Evolutionary conservation across 2,329 filamentous ascomycete species (phyloP), one percentile per base, ranked within the genome.

Genomic region (Ophiocordyceps australis): DNA sequence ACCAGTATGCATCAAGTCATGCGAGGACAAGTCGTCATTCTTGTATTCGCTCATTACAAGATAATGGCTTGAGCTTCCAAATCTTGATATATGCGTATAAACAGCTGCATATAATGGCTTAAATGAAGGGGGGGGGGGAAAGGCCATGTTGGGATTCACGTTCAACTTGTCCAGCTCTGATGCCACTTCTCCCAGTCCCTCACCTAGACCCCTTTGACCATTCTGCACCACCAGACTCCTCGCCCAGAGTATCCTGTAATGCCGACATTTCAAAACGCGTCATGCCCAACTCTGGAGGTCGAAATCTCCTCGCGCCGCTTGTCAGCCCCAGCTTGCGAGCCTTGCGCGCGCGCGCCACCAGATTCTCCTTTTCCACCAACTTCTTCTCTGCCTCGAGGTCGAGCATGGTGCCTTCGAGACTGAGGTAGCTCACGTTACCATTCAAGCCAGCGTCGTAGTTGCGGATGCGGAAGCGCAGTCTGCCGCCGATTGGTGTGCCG

Each of bases 381-480:
- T 54, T 52, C 35, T 52, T 56, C 50, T 91, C 82, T 14, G 72
- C 74, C 13, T 68, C 65, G 22, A 65, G 65, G 24, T 63, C 59
- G 25, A 93, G 53, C 65, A 93, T 74, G n/a, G 80, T 91, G 15
- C 85, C 86, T 46, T 89, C 77, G 33, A 94, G 74, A 37, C 76
- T 83, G 32, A 93, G 52, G 44, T 86, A 89, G 9, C 78, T 81
- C 32, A 75, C 75, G 37, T 75, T 70, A 27, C 72, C 70, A 35
- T 77, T 80, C 24, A 72, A 65, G 16, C 74, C 76, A 1, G 79
- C 75, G 38, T 94, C 85, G 34, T 89, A 80, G 45, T 91, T 81
- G 37, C 74, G 72, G 42, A 94, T 81, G 35, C 73, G 65, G 51
- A 93, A 92, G 27, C 64, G 63, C 20, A 91, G 50, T 40, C 66